Percentiles rank a stretch among this genome's conserved stretches.
Evolutionary conservation across 1,284 basidiomycete genomes (phyloP).

Genomic region (Boletus smithii): DNA sequence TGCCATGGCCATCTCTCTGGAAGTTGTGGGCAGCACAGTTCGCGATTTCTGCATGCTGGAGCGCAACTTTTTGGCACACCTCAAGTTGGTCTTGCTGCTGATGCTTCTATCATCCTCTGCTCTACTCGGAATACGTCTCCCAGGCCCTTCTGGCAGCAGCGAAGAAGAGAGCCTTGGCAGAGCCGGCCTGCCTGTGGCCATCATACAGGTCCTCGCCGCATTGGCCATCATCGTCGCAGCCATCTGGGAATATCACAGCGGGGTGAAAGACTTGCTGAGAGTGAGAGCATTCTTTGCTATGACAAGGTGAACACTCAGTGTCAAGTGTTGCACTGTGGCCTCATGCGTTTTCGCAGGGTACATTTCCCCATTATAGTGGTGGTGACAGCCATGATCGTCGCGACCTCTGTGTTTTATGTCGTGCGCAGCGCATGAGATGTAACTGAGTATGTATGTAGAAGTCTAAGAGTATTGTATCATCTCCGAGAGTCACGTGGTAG

Average conservation of each 20-base stretch:
- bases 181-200: conserved; percentile 31
- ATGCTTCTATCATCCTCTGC: conserved; percentile 61
- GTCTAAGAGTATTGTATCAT: too few species aligned
- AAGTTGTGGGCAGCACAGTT: conserved; percentile 46
- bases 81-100: conserved; percentile 63
- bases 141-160: conserved; percentile 32
- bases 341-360: conserved; percentile 36
- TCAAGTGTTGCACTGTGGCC: conserved; percentile 8
- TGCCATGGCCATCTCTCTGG: conserved; percentile 28
- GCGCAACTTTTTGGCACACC: conserved; percentile 63
- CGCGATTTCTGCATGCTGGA: conserved; percentile 75
- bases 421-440: conserved; percentile 19
- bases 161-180: conserved; percentile 12
- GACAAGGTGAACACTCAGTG: conserved; percentile 46
- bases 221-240: conserved; percentile 55
- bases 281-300: conserved; percentile 57
- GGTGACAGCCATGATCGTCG: conserved; percentile 48
- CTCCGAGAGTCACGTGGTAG: conserved; percentile 26
- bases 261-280: conserved; percentile 51
- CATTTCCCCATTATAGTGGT: conserved; percentile 51
- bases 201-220: conserved; percentile 47
- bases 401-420: conserved; percentile 50
- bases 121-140: conserved; percentile 56
- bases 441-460: not conserved
- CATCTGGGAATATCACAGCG: conserved; percentile 60